Conservation (phyloP, 2,329 filamentous ascomycete species). For the Fusarium euwallaceae region DNA sequence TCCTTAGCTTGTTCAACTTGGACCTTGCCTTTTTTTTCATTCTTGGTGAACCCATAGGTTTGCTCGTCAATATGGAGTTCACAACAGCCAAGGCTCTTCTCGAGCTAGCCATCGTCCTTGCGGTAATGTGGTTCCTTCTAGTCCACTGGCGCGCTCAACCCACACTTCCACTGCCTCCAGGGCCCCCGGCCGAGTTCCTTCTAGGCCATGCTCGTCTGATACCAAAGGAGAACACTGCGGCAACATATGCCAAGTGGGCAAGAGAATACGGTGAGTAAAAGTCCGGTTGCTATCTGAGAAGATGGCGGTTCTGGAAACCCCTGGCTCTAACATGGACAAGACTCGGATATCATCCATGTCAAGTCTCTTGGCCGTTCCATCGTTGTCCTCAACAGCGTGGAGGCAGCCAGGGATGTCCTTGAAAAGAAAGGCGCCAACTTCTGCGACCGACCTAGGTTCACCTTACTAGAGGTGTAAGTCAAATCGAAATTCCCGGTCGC, state of each 20-base stretch:
- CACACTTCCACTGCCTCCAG: constrained; percentile 43
- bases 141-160: constrained; percentile 16
- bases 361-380: constrained; percentile 49
- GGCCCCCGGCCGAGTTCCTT: constrained; percentile 47
- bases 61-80: constrained; percentile 23
- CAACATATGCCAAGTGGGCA: constrained; percentile 45
- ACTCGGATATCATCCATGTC: constrained; percentile 50
- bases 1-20: neutral
- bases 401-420: constrained; percentile 57
- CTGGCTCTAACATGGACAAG: constrained; percentile 21
- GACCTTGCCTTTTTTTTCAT: neutral
- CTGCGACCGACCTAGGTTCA: constrained; percentile 59
- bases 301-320: neutral
- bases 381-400: constrained; percentile 45
- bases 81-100: constrained; percentile 11
- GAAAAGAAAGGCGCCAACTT: constrained; percentile 60
- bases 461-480: constrained; percentile 52
- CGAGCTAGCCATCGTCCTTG: constrained; percentile 21
- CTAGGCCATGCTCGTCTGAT: constrained; percentile 47
- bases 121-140: constrained; percentile 12
- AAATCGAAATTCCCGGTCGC: neutral
- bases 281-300: no score
- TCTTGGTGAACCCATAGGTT: neutral
- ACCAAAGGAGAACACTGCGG: constrained; percentile 45
- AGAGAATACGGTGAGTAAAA: constrained; percentile 44